These are phyloP conservation scores for Xylaria castorea DNA, from an alignment of 495 filamentous ascomycete species.

Conservation along the genomic window DNA sequence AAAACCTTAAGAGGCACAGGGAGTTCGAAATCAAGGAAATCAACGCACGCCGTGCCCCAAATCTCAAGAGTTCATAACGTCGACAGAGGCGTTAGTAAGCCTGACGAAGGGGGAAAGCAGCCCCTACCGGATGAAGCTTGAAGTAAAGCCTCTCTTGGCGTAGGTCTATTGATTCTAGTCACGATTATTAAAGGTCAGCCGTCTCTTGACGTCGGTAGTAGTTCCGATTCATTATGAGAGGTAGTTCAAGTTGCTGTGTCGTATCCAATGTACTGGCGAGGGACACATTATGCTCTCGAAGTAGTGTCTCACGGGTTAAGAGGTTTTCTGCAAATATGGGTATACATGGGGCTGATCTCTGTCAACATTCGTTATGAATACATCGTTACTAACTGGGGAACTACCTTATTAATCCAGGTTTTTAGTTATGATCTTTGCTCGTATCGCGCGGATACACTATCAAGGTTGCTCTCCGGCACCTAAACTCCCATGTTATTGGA, in stretches of 20 bases:
- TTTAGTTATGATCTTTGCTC: neutral
- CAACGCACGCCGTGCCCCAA: neutral
- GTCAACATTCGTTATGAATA: conserved; percentile 7
- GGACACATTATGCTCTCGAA: neutral
- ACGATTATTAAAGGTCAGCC: neutral
- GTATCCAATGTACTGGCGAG: neutral
- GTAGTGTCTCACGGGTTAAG: conserved; percentile 2
- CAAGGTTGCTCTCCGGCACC: neutral
- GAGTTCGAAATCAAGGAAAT: neutral
- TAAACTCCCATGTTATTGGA: neutral
- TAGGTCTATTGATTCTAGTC: neutral
- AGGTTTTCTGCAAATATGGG: neutral
- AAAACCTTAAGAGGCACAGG: neutral
- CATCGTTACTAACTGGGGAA: conserved; percentile 15
- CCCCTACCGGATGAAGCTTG: neutral
- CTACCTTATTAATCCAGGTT: conserved; percentile 11
- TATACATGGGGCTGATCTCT: neutral
- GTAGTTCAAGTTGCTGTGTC: too few species aligned
- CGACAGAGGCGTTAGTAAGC: neutral
- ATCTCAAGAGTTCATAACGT: neutral
- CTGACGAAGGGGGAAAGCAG: neutral
- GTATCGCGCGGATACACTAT: neutral
- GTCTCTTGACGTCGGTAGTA: neutral
- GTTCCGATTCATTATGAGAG: neutral
- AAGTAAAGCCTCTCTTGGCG: neutral